Conservation (phyloP, 257 asterid species). For the Rauvolfia tetraphylla region DNA sequence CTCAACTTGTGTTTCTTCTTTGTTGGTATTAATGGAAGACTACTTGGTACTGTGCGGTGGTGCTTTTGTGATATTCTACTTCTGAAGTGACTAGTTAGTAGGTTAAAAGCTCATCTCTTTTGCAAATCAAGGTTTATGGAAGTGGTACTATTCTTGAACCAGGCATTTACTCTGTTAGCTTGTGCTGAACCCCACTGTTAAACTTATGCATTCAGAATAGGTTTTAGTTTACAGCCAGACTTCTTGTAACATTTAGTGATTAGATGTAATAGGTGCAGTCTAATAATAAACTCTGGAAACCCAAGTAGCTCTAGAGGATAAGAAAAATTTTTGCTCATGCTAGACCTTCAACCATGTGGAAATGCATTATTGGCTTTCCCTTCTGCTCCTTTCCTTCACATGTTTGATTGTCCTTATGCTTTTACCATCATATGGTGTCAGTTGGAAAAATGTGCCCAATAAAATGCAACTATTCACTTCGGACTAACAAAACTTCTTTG, state of each 20-base stretch:
- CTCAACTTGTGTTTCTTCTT: neutral
- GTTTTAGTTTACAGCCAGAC: neutral
- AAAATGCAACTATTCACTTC: constrained; percentile 7
- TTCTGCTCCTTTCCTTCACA: constrained; percentile 7
- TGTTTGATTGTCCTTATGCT: constrained; percentile 13
- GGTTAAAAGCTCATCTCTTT: neutral
- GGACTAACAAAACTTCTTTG: constrained; percentile 6
- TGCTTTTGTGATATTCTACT: neutral
- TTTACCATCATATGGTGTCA: constrained; percentile 15
- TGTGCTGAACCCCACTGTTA: neutral
- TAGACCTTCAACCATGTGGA: neutral
- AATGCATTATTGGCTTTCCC: constrained; percentile 10
- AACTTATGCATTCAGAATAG: neutral
- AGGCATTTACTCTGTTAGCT: constrained; percentile 8
- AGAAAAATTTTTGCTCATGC: constrained; percentile 5
- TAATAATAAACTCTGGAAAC: neutral
- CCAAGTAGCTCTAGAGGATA: neutral
- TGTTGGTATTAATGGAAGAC: constrained; percentile 1
- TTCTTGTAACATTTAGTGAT: neutral
- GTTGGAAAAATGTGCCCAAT: constrained; percentile 3
- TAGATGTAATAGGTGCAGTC: constrained; percentile 1
- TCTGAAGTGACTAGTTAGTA: neutral
- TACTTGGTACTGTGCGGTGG: neutral
- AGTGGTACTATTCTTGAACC: neutral
- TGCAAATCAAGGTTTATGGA: no score